phyloP scores from a whole-genome alignment of 805 yeast species.

The Teunomyces cretensis region DNA sequence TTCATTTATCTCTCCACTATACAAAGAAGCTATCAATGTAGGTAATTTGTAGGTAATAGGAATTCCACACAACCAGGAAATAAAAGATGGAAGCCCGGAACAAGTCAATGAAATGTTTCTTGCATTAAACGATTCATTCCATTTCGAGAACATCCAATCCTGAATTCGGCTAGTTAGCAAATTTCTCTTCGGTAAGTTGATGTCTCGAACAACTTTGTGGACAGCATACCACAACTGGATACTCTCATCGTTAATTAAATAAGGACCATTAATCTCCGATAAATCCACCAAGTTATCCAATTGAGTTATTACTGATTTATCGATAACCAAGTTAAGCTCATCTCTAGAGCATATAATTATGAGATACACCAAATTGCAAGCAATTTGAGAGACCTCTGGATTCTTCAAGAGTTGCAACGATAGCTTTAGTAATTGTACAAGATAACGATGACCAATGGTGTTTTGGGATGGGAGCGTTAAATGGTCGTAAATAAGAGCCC shows the following conservation, averaged over 20 bases:
- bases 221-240: slow-evolving; percentile 54
- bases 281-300: slow-evolving; percentile 51
- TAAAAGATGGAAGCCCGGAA: slow-evolving; percentile 30
- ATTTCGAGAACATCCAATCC: slow-evolving; percentile 53
- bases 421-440: slow-evolving; percentile 30
- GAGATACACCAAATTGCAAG: slow-evolving; percentile 32
- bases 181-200: slow-evolving; percentile 28
- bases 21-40: neutral
- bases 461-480: neutral
- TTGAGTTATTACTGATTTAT: slow-evolving; percentile 43
- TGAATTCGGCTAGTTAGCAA: slow-evolving; percentile 29
- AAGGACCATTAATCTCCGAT: slow-evolving; percentile 65
- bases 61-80: slow-evolving; percentile 46
- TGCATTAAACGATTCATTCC: slow-evolving; percentile 33
- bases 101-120: slow-evolving; percentile 27
- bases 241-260: slow-evolving; percentile 43
- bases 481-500: slow-evolving; percentile 12
- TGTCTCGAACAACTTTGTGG: slow-evolving; percentile 32
- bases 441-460: neutral
- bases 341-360: slow-evolving; percentile 12
- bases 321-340: slow-evolving; percentile 22
- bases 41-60: neutral
- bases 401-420: slow-evolving; percentile 38
- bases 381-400: slow-evolving; percentile 17
- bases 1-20: slow-evolving; percentile 11